Evolutionary conservation across 257 asterid species (phyloP).

Genomic region (Salvia rosmarinus): DNA sequence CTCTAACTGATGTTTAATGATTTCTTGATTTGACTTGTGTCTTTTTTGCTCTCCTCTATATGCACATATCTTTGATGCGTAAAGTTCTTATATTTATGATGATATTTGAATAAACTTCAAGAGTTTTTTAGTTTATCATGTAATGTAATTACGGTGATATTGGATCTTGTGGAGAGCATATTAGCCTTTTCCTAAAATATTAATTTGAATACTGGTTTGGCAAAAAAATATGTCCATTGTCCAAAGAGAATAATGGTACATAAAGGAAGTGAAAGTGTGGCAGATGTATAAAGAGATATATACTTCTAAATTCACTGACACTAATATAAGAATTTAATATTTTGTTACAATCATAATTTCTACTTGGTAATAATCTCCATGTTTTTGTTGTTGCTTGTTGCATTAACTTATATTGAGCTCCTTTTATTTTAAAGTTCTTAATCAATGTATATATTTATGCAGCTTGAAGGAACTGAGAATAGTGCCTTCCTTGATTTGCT

Average conservation of each 20-base stretch:
- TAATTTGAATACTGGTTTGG: constrained; percentile 12
- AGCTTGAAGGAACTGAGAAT: constrained; percentile 88
- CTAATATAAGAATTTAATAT: neutral
- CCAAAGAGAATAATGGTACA: neutral
- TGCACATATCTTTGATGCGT: constrained; percentile 1
- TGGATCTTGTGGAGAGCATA: constrained; percentile 14
- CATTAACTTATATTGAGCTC: neutral
- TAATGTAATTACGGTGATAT: neutral
- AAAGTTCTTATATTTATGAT: neutral
- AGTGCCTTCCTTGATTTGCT: constrained; percentile 71
- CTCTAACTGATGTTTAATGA: neutral
- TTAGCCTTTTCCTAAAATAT: constrained; percentile 4
- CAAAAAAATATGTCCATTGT: neutral
- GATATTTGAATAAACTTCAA: constrained; percentile 9
- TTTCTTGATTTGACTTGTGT: neutral
- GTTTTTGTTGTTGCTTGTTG: neutral
- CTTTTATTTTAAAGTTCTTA: neutral
- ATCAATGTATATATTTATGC: constrained; percentile 32
- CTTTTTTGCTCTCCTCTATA: no score
- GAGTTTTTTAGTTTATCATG: neutral
- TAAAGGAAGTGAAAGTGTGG: constrained; percentile 7
- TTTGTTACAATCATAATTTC: neutral
- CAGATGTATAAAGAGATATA: neutral
- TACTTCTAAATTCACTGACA: neutral
- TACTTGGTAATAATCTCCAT: neutral